Evolutionary conservation across 352 stramenopile species (phyloP).

Genomic region (Phytophthora citricola): DNA sequence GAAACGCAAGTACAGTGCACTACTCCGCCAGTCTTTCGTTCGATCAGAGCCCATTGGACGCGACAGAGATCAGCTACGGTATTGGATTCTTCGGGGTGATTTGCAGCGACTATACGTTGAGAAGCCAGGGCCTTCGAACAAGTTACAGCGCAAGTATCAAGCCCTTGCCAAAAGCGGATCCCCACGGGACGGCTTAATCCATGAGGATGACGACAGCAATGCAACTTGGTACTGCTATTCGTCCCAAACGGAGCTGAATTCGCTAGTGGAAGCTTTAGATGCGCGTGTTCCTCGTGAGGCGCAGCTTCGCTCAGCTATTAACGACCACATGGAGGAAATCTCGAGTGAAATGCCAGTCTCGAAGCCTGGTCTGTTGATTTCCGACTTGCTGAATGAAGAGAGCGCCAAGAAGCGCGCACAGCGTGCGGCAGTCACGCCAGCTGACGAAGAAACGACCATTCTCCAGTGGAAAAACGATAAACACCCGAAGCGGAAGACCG

Average conservation of each 20-base stretch:
- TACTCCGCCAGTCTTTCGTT: constrained; percentile 75
- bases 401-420: constrained; percentile 56
- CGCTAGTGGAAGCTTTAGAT: constrained; percentile 68
- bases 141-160: constrained; percentile 59
- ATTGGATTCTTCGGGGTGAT: constrained; percentile 84
- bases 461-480: constrained; percentile 74
- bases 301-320: constrained; percentile 52
- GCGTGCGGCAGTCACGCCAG: constrained; percentile 9
- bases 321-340: constrained; percentile 70
- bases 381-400: constrained; percentile 75
- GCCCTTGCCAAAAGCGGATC: constrained; percentile 35
- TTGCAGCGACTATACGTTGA: constrained; percentile 75
- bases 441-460: constrained; percentile 40
- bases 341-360: constrained; percentile 71
- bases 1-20: constrained; percentile 68
- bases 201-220: constrained; percentile 34
- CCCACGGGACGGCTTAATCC: constrained; percentile 29
- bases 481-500: constrained; percentile 38
- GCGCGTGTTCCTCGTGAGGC: constrained; percentile 52
- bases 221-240: constrained; percentile 73
- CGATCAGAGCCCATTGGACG: constrained; percentile 78
- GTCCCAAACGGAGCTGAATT: constrained; percentile 66
- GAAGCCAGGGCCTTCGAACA: constrained; percentile 47
- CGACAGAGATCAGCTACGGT: constrained; percentile 61
- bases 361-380: constrained; percentile 78